These are phyloP conservation scores for Aspergillus luchuensis DNA, from an alignment of 2,329 filamentous ascomycete species.

Conservation along the genomic window DNA sequence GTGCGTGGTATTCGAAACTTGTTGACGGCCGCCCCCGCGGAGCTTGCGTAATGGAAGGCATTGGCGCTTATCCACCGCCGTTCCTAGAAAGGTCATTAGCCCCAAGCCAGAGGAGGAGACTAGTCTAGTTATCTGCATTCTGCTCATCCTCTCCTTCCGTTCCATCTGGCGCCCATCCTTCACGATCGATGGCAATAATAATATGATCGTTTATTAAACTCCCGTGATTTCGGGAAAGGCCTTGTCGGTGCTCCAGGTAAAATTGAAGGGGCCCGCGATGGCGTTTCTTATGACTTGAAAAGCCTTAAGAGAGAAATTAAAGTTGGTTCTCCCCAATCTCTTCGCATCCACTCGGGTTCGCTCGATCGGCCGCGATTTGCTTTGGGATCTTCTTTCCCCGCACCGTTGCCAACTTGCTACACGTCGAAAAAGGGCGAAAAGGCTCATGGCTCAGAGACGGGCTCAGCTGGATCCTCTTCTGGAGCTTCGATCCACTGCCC, in stretches of 20 bases:
- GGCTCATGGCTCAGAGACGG: no score
- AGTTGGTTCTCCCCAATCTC: slow-evolving; percentile 22
- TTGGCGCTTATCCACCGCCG: slow-evolving; percentile 7
- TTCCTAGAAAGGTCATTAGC: not conserved
- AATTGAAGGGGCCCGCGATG: slow-evolving; percentile 17
- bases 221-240: not conserved
- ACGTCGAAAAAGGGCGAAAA: not conserved
- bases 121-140: not conserved
- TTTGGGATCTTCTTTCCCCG: slow-evolving; percentile 27
- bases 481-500: slow-evolving; percentile 4
- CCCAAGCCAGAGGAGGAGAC: not conserved
- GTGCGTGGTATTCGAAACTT: not conserved
- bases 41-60: slow-evolving; percentile 11
- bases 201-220: not conserved
- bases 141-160: not conserved
- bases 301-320: slow-evolving; percentile 22
- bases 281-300: slow-evolving; percentile 19
- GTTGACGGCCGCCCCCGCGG: slow-evolving; percentile 4
- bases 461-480: slow-evolving; percentile 6
- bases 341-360: slow-evolving; percentile 17
- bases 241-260: slow-evolving; percentile 3
- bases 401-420: slow-evolving; percentile 21
- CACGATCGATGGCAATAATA: not conserved
- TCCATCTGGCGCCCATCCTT: not conserved
- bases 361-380: slow-evolving; percentile 23